Conservation (phyloP, 2,329 filamentous ascomycete genomes). For the Neocucurbitaria cava region DNA sequence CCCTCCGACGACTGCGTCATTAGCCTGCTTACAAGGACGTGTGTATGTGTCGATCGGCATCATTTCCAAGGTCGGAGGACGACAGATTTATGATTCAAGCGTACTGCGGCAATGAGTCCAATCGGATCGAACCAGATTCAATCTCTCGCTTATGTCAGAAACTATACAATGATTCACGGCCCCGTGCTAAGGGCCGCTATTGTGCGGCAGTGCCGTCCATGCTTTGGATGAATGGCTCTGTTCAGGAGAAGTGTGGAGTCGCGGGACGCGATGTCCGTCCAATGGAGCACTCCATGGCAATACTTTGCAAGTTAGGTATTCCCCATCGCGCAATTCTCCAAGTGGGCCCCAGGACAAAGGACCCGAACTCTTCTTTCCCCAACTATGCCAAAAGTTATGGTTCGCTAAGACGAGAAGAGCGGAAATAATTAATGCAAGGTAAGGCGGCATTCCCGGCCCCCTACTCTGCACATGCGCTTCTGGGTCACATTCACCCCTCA, state of each 20-base stretch:
- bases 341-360: not conserved
- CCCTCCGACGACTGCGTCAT: not conserved
- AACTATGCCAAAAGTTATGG: not conserved
- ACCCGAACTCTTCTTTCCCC: not conserved
- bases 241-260: not conserved
- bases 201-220: not conserved
- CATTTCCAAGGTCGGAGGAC: not conserved
- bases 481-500: conserved; percentile 12
- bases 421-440: conserved; percentile 1
- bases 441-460: not conserved
- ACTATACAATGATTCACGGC: not conserved
- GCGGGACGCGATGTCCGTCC: not conserved
- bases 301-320: not conserved
- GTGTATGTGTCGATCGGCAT: conserved; percentile 1
- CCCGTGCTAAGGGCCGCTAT: not conserved
- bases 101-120: not conserved
- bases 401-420: conserved; percentile 5
- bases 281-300: not conserved
- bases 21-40: not conserved
- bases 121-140: not conserved
- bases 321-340: not conserved
- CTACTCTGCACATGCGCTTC: conserved; percentile 7
- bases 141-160: conserved; percentile 1
- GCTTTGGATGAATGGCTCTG: not conserved
- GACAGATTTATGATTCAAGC: not conserved